Evolutionary conservation across 2,329 filamentous ascomycete species (phyloP).

Genomic region (Cytospora mali): DNA sequence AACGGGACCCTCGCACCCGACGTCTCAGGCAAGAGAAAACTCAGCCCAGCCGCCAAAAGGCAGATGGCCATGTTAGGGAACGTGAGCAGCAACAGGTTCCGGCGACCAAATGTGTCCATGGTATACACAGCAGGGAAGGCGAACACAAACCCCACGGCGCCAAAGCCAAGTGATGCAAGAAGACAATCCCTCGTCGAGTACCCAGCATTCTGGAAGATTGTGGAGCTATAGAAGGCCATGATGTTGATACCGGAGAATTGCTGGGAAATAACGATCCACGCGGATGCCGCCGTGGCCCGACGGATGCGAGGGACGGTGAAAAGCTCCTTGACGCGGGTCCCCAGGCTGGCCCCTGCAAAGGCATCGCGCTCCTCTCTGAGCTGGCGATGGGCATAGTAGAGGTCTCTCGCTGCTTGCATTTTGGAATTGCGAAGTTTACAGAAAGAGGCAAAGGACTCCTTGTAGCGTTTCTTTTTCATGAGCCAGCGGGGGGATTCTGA

Average conservation of each 20-base stretch:
- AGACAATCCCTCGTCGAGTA: constrained; percentile 45
- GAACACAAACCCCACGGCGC: constrained; percentile 60
- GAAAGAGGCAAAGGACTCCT: constrained; percentile 61
- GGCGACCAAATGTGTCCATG: constrained; percentile 60
- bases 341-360: constrained; percentile 55
- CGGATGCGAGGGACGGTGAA: constrained; percentile 71
- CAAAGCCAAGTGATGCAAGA: constrained; percentile 61
- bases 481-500: constrained; percentile 67
- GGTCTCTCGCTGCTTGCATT: constrained; percentile 61
- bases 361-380: constrained; percentile 61
- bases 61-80: constrained; percentile 19
- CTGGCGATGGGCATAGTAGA: constrained; percentile 67
- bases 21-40: constrained; percentile 50
- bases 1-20: constrained; percentile 47
- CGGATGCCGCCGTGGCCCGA: constrained; percentile 74
- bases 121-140: constrained; percentile 61
- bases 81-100: constrained; percentile 42
- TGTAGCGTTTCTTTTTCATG: constrained; percentile 66
- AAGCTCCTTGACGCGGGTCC: constrained; percentile 63
- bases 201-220: constrained; percentile 51
- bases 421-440: constrained; percentile 54
- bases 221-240: constrained; percentile 51
- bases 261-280: constrained; percentile 77
- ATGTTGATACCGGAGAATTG: constrained; percentile 22
- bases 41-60: constrained; percentile 45